Evolutionary conservation across 2,329 filamentous ascomycete genomes (phyloP), one percentile per base, ranked within the genome.

Genomic region (Rosellinia necatrix): DNA sequence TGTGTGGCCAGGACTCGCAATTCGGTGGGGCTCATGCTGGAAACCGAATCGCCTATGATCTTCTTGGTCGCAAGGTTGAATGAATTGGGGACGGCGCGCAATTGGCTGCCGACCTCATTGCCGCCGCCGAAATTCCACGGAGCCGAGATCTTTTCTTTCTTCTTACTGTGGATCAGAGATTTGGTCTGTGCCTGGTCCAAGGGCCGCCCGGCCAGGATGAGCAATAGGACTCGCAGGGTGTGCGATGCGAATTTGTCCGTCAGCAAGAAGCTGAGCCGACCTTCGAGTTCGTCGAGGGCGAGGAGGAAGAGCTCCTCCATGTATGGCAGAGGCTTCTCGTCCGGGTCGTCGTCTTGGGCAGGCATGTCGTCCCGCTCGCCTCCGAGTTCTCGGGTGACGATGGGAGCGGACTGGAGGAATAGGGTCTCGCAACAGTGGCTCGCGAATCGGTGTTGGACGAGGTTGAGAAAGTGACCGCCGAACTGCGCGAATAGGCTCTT

Each of bases 401-500:
- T 76, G 1, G 90, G 88, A 0, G 92, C 92, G 1, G 90, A 89
- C 62, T 90, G 85, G 44, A 92, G 79, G 72, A 99, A 97, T 27
- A 99, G 81, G 22, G 91, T 91, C 76, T 99, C 94, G 71, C 92
- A 97, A 75, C 93, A 97, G 77, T 99, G 94, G 58, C 92, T 96
- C 4, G 94, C 94, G 68, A 99, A 99, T 15, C 94, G 89, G 75
- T 99, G 94, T 71, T 96, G 92, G 48, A 97, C 87, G 24, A 99
- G 82, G 66, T 92, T 88, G 56, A 93, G 78, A 74, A 97, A 96
- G 74, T 97, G 90, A 29, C 89, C 87, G 17, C 81, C 86, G 72
- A 97, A 97, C 40, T 89, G 91, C 62, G 85, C 83, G 71, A 97
- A 97, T 17, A 99, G 76, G 43, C 81, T 81, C 79, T 96, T 96